These are phyloP conservation scores for Clarkia xantiana DNA, from an alignment of 345 rosid genomes.

Conservation along the genomic window DNA sequence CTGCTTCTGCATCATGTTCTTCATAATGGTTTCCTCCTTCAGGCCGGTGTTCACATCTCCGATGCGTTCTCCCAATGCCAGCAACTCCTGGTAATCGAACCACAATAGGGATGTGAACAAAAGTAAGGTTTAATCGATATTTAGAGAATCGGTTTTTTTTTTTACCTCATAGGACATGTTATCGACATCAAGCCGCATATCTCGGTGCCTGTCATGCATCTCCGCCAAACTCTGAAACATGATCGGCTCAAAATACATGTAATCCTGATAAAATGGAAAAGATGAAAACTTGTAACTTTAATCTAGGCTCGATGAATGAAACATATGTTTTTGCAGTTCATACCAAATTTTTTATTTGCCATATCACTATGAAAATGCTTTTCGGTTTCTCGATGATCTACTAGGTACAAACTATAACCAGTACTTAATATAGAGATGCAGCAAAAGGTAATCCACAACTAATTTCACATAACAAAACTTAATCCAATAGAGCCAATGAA, in stretches of 20 bases:
- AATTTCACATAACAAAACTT: too few relatives aligned
- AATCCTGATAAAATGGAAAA: conserved; percentile 33
- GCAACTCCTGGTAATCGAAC: conserved; percentile 39
- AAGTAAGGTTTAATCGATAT: neutral
- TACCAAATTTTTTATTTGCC: too few relatives aligned
- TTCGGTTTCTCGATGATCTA: too few relatives aligned
- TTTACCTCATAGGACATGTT: conserved; percentile 95
- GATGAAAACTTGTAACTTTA: neutral
- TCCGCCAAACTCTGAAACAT: conserved; percentile 55
- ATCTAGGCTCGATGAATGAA: neutral
- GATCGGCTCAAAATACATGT: conserved; percentile 66
- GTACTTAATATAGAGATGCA: too few relatives aligned
- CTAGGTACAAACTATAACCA: too few relatives aligned
- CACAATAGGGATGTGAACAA: too few relatives aligned
- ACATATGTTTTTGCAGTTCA: too few relatives aligned
- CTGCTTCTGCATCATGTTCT: conserved; percentile 29
- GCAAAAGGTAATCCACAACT: too few relatives aligned
- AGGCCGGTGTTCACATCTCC: conserved; percentile 87
- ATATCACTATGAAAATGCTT: too few relatives aligned
- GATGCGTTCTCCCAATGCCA: conserved; percentile 81
- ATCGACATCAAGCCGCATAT: conserved; percentile 91
- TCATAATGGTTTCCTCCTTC: conserved; percentile 48
- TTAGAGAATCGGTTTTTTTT: conserved; percentile 1
- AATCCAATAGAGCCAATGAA: too few relatives aligned
- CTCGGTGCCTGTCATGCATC: conserved; percentile 74